Evolutionary conservation across 805 yeast species (phyloP).

Genomic region (Dipodascus albidus): DNA sequence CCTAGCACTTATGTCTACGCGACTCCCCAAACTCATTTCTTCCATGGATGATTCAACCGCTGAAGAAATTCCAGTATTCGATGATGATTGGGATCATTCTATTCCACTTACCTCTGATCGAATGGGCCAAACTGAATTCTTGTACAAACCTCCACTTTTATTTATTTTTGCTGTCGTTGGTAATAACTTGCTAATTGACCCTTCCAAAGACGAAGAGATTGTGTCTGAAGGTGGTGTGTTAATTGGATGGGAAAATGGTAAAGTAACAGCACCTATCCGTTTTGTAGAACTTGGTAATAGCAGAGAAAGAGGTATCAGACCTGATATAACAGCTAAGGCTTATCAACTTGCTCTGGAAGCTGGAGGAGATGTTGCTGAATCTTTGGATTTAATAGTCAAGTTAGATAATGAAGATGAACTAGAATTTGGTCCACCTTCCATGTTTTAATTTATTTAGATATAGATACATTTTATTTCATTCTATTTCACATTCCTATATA

Average conservation of each 20-base stretch:
- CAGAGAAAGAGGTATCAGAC: slow-evolving; percentile 12
- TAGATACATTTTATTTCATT: too few relatives aligned
- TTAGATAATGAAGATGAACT: slow-evolving; percentile 6
- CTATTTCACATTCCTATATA: too few relatives aligned
- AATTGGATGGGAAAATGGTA: slow-evolving; percentile 58
- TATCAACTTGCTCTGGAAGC: slow-evolving; percentile 45
- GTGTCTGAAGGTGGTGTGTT: slow-evolving; percentile 79
- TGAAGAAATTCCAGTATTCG: slow-evolving; percentile 83
- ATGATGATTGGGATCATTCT: slow-evolving; percentile 73
- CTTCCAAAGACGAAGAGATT: slow-evolving; percentile 78
- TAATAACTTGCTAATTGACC: slow-evolving; percentile 62
- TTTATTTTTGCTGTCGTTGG: slow-evolving; percentile 73
- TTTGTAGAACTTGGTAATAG: slow-evolving; percentile 49
- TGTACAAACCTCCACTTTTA: slow-evolving; percentile 60
- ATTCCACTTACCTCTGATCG: slow-evolving; percentile 28
- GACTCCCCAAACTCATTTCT: slow-evolving; percentile 60
- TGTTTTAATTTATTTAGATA: background rate
- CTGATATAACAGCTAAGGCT: slow-evolving; percentile 35
- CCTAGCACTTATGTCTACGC: slow-evolving; percentile 70
- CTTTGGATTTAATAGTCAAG: slow-evolving; percentile 27
- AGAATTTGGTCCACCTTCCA: background rate
- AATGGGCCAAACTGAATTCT: slow-evolving; percentile 18
- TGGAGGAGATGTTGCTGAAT: slow-evolving; percentile 51
- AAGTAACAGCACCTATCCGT: slow-evolving; percentile 60
- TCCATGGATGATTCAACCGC: slow-evolving; percentile 49